Base-by-base conservation (phyloP, 345 rosid genomes). In the Eucalyptus regnans region DNA sequence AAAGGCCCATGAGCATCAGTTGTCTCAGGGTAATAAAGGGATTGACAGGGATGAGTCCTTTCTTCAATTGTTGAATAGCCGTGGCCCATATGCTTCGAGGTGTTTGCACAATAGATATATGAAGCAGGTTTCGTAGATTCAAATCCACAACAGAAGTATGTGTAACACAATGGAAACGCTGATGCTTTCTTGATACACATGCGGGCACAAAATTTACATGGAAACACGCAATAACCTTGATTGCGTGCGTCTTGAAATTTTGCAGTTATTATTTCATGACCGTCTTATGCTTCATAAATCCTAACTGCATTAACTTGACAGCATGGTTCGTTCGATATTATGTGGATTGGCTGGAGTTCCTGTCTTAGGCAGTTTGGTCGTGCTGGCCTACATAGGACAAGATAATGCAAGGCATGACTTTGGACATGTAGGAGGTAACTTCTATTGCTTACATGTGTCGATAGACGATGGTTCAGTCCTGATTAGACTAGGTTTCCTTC, bases 341-440 rank as follows among this genome's bases (percentile, higher is more conserved):
- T 97, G 97, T 89, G 98, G 96, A 90, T 88, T 94, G 87, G 99
- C 99, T 50, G 97, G 97, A 49, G 90, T 90, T 90, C 94, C 97
- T 88, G 94, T 96, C 89, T 92, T 96, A 50, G 90, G 54, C 83
- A 96, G 99, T 90, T 87, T 98, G 92, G 44, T 93, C 88, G 95
- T 96, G 87, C 95, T 98, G 87, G 94, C 96, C 68, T 87, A 81
- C 71, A 94, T 95, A 64, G 97, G 95, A 89, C 99, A 96, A 91
- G 99, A 97, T 92, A 96, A 95, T 85, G 99, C 96, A 46, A 94
- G 99, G 84, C 99, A 97, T 90, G 94, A 81, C 90, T 97, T 98
- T 91, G 99, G 99, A 66, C 99, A 96, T 89, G 89, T 98, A 2
- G 99, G 99, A 93, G 99, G 98, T 97, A 94, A 56, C 88, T n/a